Evolutionary conservation across 2,329 filamentous ascomycete species (phyloP), one percentile per base, ranked within the genome.

Genomic region (Penicillium polonicum): DNA sequence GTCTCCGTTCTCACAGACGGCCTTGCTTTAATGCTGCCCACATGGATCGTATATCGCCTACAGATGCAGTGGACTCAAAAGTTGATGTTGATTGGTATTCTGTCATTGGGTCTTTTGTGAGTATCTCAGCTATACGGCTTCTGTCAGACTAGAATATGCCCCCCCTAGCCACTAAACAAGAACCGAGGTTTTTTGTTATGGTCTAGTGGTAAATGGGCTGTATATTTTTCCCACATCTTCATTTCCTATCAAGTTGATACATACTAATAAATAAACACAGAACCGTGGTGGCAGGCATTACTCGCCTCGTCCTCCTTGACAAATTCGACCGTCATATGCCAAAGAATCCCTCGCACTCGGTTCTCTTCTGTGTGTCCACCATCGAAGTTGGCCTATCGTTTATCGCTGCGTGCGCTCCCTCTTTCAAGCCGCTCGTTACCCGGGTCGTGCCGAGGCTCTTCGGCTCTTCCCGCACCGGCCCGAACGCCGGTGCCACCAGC

Each of bases 41-140:
- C 56, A 1, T 58, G 51, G 56, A 58, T 58, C 7, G 56, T 58
- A 19, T 58, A 58, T 21, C 50, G 35, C 9, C 51, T 58, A 4
- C 50, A 58, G 19, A 55, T 58, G 56, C 45, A 49, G 35, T 41
- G 56, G 39, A 55, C 36, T 36, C 45, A 58, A 12, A 58, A 58
- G 17, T 21, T 55, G 12, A 58, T 58, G 51, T 27, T 58, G 21
- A 55, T 58, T 25, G 56, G 56, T 8, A 58, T 58, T 36, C 7
- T 58, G 8, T 58, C 56, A 2, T 58, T 55, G n/a, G 56, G 56
- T 35, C 56, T 55, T 38, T 35, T 58, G 56, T 58, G 33, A 48
- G 55, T 53, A 12, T 4, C 17, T n/a, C 10, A 19, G 4, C 10
- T 3, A n/a, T 12, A 3, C 19, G 2, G 15, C 4, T 27, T 25